Evolutionary conservation across 139 green algal genomes (phyloP), one percentile per base, ranked within the genome.

Genomic region (Mychonastes homosphaera): DNA sequence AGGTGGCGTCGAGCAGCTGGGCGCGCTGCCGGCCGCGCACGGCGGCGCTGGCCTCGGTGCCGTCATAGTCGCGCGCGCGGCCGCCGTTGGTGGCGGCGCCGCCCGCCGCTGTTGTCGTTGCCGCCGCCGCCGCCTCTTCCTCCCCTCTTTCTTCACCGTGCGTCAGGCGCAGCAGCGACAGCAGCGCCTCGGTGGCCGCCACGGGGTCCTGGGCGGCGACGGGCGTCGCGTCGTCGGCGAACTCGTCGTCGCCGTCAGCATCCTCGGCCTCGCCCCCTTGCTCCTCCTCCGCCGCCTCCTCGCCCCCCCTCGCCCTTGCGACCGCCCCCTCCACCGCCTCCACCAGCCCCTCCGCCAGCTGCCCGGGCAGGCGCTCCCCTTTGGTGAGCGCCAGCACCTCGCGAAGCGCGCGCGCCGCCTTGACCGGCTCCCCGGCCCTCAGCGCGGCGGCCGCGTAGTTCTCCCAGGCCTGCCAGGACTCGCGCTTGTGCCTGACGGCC

Each of bases 381-480:
- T 64, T 29, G 3, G 66, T 81, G 7, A 85, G 58, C 27, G 60
- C 53, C 43, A 87, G 51, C 46, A 70, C 74, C 72, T 78, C 60
- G 6, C 48, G 39, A 21, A 89, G 34, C 4, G 58, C 83, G 3
- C 76, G 58, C 33, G 67, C 71, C 1, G 73, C 72, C 0, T 59
- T 41, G 35, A 70, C 40, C 40, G 38, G 58, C 44, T 81, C 44
- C 4, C 56, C 41, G 10, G 71, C 58, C 36, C 70, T 53, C 43
- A 72, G 60, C 36, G 80, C 77, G 18, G 77, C 79, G 5, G 64
- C 51, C 0, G 79, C 82, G 40, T 90, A 91, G 65, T 96, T 96
- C 59, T 90, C 78, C 88, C 88, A 96, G 8, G 79, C 79, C 68
- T 94, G 86, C 88, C 88, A 96, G 69, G 56, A 84, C 46, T 87